Evolutionary conservation across 1,139 yeast species (phyloP), one percentile per base, ranked within the genome.

Genomic region (Suhomyces anneliseae): DNA sequence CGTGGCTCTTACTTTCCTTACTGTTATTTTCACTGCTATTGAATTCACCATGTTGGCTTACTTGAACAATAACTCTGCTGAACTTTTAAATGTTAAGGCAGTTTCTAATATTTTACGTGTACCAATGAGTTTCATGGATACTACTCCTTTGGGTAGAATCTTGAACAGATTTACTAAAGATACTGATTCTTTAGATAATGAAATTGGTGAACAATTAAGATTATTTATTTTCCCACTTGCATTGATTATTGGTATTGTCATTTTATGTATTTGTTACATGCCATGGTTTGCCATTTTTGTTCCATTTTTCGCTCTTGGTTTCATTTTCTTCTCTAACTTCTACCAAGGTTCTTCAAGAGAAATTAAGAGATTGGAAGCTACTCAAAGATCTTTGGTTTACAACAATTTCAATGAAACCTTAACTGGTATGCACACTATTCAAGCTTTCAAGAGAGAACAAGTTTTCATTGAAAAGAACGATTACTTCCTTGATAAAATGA

Each of bases 41-140:
- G 82, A 81, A 59, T 82, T 83, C 54, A 72, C 80, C 36, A 62
- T 80, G 55, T 66, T 84, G 56, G 81, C 84, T 39, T 80, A 73
- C 54, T 69, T 83, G 65, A 76, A 79, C 55, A 77, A 81, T 45
- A 65, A 41, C 43, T 64, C 78, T 1, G 73, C 78, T 26, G 65
- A 68, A 46, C 55, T 56, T 33, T 64, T 75, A 54, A 73, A 73
- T 48, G 62, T 72, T 31, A 62, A 56, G 44, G 77, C 78, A 7
- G 70, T 70, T 36, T 59, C 58, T 29, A 68, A 59, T 45, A 60
- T 74, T 14, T 65, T 74, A 52, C 77, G 72, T 55, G 72, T 74
- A 1, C 79, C 79, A 41, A 72, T 74, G 78, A 62, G 70, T 42
- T 74, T 65, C 54, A 65, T 74, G 62, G 79, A 74, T 58, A 68